Conservation (phyloP, 352 stramenopile species). For the Phytophthora brassicae region DNA sequence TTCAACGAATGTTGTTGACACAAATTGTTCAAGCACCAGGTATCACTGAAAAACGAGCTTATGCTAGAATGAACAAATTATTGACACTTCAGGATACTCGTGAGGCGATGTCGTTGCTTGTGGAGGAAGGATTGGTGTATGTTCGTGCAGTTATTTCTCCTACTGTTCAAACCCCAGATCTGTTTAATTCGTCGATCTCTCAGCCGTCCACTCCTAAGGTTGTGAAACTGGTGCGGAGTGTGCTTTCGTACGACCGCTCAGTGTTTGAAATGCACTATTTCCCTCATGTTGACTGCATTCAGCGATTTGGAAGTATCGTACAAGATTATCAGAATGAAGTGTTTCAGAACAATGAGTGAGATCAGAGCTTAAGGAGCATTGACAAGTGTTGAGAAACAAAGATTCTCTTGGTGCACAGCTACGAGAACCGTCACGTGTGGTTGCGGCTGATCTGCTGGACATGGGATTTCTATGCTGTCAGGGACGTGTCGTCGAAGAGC, state of each 20-base stretch:
- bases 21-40: slow-evolving; percentile 57
- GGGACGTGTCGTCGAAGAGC: not conserved
- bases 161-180: slow-evolving; percentile 2
- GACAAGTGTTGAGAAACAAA: not conserved
- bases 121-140: slow-evolving; percentile 76
- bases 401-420: not conserved
- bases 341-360: slow-evolving; percentile 24
- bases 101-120: slow-evolving; percentile 66
- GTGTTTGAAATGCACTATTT: slow-evolving; percentile 71
- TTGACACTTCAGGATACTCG: slow-evolving; percentile 74
- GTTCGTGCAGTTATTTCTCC: slow-evolving; percentile 34
- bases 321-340: slow-evolving; percentile 71
- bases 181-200: slow-evolving; percentile 35
- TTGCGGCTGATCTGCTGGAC: too few relatives aligned
- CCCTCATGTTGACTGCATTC: slow-evolving; percentile 75
- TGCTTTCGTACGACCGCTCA: slow-evolving; percentile 51
- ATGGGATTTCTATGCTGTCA: too few relatives aligned
- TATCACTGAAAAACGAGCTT: slow-evolving; percentile 59
- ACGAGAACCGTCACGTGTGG: too few relatives aligned
- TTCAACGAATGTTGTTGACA: slow-evolving; percentile 74
- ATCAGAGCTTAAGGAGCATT: not conserved
- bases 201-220: slow-evolving; percentile 29
- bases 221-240: slow-evolving; percentile 42
- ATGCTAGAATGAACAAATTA: slow-evolving; percentile 56
- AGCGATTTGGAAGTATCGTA: slow-evolving; percentile 76